These are phyloP conservation scores for Pseudonectria buxi DNA, from an alignment of 2,329 filamentous ascomycete genomes.

Conservation along the genomic window DNA sequence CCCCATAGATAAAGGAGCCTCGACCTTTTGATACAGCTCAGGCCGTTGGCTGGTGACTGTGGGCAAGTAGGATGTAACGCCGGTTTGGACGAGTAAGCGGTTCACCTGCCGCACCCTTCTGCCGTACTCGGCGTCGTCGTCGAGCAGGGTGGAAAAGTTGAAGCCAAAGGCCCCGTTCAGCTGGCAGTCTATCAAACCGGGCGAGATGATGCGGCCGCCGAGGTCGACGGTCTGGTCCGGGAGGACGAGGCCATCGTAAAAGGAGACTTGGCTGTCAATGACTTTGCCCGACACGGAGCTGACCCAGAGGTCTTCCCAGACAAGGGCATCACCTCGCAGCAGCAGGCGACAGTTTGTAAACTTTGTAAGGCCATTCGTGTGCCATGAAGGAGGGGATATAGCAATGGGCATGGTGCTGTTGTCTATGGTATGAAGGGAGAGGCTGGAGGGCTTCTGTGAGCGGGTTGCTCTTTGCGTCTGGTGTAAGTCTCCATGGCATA, in stretches of 20 bases:
- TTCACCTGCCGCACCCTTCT: slow-evolving; percentile 69
- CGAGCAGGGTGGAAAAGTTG: slow-evolving; percentile 77
- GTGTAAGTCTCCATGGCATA: no score
- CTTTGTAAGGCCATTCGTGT: slow-evolving; percentile 62
- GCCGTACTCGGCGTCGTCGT: slow-evolving; percentile 61
- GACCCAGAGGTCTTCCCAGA: slow-evolving; percentile 82
- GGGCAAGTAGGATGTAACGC: slow-evolving; percentile 82
- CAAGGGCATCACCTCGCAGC: slow-evolving; percentile 58
- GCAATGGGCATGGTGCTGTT: slow-evolving; percentile 40
- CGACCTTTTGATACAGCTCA: slow-evolving; percentile 73
- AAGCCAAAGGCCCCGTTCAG: slow-evolving; percentile 90
- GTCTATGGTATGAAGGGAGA: slow-evolving; percentile 4
- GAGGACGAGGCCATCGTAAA: slow-evolving; percentile 60
- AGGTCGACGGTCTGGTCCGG: slow-evolving; percentile 75
- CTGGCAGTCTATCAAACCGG: slow-evolving; percentile 85
- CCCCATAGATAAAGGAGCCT: background rate
- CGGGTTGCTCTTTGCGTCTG: no score
- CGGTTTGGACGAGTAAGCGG: slow-evolving; percentile 63
- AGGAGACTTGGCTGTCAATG: slow-evolving; percentile 59
- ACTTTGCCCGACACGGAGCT: slow-evolving; percentile 77
- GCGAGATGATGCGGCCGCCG: slow-evolving; percentile 73
- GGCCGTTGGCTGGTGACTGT: slow-evolving; percentile 75
- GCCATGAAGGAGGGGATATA: slow-evolving; percentile 28
- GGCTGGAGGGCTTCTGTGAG: slow-evolving; percentile 7
- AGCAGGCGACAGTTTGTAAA: slow-evolving; percentile 83